Base-by-base conservation (phyloP, 2,329 filamentous ascomycete genomes). In the Aschersonia sp. region DNA sequence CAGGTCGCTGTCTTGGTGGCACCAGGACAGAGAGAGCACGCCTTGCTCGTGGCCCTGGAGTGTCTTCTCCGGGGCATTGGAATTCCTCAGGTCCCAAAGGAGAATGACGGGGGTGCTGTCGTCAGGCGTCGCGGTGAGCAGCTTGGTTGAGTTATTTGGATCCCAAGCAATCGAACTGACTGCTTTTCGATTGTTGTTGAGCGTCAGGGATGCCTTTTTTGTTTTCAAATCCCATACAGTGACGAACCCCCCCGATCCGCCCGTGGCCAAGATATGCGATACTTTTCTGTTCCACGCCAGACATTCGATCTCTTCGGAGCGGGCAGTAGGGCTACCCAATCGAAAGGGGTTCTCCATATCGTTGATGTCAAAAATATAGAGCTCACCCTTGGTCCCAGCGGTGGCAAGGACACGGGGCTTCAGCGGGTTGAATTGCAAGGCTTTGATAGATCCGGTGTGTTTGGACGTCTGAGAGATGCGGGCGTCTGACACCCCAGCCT, bases 251-350 rank as follows among this genome's bases (percentile, higher is more conserved):
- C 88, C 89, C 52, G 81, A 84, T 61, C 89, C 90, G 54, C 92
- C 92, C 8, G 90, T 97, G 14, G 90, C 92, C 55, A 98, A 70
- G 62, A 98, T 98, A 62, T 98, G 90, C 11, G 90, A 80, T 41
- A 97, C 90, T 69, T 94, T 97, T 61, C 88, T 89, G 68, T 98
- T 98, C 94, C 94, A 98, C 56, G 95, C 90, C 51, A 98, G 73
- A 55, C 89, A 94, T 59, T 97, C 92, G 54, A 97, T 86, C 57
- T 98, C 92, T 59, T 97, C 90, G 40, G 88, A 85, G 60, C 90
- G 84, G 53, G 88, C 89, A 41, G 87, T 87, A 39, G 84, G 77
- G 54, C 86, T 94, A 50, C 92, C 92, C 32, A 98, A 73, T 53
- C 89, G 81, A 68, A 94, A 94, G 5, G 90, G 86, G 61, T 85